Percentiles rank a stretch among this genome's conserved stretches.
Evolutionary conservation across 108 stramenopile species (phyloP).

Genomic region (Hondaea fermentalgiana): DNA sequence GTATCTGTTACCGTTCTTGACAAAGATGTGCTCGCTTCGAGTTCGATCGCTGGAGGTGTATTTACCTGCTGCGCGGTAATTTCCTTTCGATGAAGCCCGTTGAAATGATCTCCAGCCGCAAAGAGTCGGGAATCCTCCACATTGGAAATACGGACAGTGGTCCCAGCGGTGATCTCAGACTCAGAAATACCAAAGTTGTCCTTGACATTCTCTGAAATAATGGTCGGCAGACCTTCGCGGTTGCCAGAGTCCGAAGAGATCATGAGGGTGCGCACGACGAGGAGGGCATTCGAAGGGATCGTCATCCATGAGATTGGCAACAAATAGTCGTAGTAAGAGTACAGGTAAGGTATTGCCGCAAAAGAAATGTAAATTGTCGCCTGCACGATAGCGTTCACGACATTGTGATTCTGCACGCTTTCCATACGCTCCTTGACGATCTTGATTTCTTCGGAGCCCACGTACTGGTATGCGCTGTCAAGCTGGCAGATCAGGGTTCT

Average conservation of each 20-base stretch:
- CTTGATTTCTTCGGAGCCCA: not conserved
- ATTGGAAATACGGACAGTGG: not conserved
- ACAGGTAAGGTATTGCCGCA: not conserved
- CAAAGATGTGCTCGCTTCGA: too few relatives aligned
- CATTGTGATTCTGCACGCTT: not conserved
- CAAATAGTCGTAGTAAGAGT: not conserved
- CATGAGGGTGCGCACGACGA: not conserved
- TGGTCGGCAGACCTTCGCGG: not conserved
- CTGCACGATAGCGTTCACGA: not conserved
- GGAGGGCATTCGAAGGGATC: not conserved
- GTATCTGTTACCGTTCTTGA: too few relatives aligned
- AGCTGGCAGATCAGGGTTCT: not conserved
- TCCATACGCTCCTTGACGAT: not conserved
- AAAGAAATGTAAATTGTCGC: not conserved
- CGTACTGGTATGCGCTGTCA: not conserved
- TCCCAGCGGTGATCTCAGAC: not conserved
- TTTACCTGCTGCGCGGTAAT: too few relatives aligned
- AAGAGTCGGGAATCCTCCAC: not conserved
- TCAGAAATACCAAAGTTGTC: not conserved
- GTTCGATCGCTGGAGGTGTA: too few relatives aligned
- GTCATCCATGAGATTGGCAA: not conserved
- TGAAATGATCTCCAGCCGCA: not conserved
- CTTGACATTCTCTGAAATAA: not conserved
- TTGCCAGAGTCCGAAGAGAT: not conserved
- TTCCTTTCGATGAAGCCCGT: not conserved